Base-by-base conservation (phyloP, 441 rosid species). In the Gossypium armourianum region DNA sequence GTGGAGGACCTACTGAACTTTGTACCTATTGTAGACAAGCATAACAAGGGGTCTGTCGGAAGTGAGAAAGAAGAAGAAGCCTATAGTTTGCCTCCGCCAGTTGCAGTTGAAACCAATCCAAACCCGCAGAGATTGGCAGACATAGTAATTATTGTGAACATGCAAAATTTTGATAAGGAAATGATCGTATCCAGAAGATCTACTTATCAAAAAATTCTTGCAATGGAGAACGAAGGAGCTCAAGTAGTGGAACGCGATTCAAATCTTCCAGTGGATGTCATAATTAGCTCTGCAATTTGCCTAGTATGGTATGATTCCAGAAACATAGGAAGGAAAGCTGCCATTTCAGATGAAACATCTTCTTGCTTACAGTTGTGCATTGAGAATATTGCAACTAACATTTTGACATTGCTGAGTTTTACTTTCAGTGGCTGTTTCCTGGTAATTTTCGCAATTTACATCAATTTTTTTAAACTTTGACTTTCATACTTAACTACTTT, bases 161-260 rank as follows among this genome's bases (percentile, higher is more conserved):
- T 96, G 63, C 90, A 83, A 83, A 84, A 67, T 83, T 68, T 85
- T 78, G 89, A 85, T 24, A 87, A 87, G 78, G 96, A 85, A 80
- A 90, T 90, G 97, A 85, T 88, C 73, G 77, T 86, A 66, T 90
- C 96, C 72, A 86, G 96, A 82, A 87, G 97, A 85, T 81, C 88
- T 74, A 83, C 93, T 15, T 91, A 94, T 73, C 91, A 91, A 59
- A 91, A 80, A 81, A 82, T 94, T 78, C 85, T 94, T 72, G 94
- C 87, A 64, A 71, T 86, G 85, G 97, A 95, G 84, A 88, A 88
- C 82, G 86, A 81, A 75, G 97, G 96, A 74, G 78, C 79, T 75
- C 96, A 89, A 83, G 90, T 92, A 58, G 86, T 92, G 74, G 99
- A 92, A 83, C 91, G 96, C 26, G 99, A 95, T 82, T 75, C 89